Conservation (phyloP, 1,139 yeast genomes). For the Entelexis paramagnoliae region DNA sequence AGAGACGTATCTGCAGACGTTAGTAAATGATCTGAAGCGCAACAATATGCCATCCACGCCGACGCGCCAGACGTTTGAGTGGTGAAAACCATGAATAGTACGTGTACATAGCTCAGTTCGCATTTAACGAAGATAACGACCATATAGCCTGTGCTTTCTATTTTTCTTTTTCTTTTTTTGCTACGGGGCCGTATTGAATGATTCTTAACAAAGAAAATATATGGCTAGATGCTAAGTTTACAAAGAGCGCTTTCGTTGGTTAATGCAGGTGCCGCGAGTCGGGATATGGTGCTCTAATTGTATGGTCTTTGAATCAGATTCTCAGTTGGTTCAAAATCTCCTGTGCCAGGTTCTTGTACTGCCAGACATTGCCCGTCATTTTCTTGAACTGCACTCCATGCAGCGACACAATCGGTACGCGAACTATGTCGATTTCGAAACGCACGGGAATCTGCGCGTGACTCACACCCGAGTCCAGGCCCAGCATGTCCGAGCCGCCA, state of each 20-base stretch:
- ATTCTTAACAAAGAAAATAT: neutral
- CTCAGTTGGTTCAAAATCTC: slow-evolving; percentile 71
- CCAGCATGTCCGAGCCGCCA: slow-evolving; percentile 32
- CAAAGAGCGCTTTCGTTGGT: neutral
- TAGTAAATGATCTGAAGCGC: slow-evolving; percentile 21
- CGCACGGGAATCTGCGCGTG: slow-evolving; percentile 46
- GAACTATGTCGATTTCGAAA: slow-evolving; percentile 86
- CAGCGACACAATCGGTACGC: slow-evolving; percentile 80
- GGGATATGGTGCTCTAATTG: neutral
- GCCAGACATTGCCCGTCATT: slow-evolving; percentile 90
- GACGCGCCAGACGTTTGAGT: slow-evolving; percentile 15
- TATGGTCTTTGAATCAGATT: slow-evolving; percentile 29
- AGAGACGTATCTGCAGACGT: slow-evolving; percentile 31
- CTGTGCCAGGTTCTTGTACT: slow-evolving; percentile 86
- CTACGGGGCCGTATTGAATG: too few species aligned
- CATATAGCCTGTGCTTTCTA: too few species aligned
- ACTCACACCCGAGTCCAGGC: slow-evolving; percentile 13
- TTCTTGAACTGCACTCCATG: slow-evolving; percentile 95
- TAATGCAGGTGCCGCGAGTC: neutral
- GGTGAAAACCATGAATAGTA: slow-evolving; percentile 1
- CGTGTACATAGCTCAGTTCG: neutral
- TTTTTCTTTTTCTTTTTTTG: too few species aligned
- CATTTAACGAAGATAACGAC: neutral
- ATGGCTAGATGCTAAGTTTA: slow-evolving; percentile 3
- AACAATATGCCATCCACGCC: slow-evolving; percentile 19